A percentile compares a stretch with the other conserved stretches of the same genome.
phyloP scores from a whole-genome alignment of 2,329 filamentous ascomycete genomes.

The Mycosphaerelloides madeirae region DNA sequence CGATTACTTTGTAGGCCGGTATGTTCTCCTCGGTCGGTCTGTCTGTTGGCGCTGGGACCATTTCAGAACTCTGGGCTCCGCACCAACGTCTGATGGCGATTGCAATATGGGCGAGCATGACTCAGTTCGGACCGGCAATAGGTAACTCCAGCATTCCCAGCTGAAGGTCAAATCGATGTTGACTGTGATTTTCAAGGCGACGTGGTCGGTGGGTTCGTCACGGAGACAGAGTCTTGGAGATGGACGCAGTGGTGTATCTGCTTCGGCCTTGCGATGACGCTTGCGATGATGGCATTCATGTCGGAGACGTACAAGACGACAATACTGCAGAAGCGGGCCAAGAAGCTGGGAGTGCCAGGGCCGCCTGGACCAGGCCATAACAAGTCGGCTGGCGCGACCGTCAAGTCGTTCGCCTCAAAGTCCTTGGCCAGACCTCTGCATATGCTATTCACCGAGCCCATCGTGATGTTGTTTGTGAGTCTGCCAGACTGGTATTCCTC shows the following conservation, averaged over 20 bases:
- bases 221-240: slow-evolving; percentile 25
- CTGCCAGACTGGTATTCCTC: too few relatives aligned
- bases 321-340: slow-evolving; percentile 25
- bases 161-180: too few relatives aligned
- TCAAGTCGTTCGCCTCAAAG: slow-evolving; percentile 3
- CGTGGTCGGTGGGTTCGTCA: slow-evolving; percentile 32
- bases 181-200: background rate
- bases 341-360: slow-evolving; percentile 17
- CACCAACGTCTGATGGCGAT: slow-evolving; percentile 11
- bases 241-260: slow-evolving; percentile 35
- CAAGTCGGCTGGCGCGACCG: slow-evolving; percentile 14
- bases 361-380: slow-evolving; percentile 1
- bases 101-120: slow-evolving; percentile 5
- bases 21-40: slow-evolving; percentile 60
- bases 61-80: slow-evolving; percentile 14
- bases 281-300: slow-evolving; percentile 29
- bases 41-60: slow-evolving; percentile 8
- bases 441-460: slow-evolving; percentile 30
- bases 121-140: slow-evolving; percentile 6
- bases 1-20: slow-evolving; percentile 41
- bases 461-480: slow-evolving; percentile 22
- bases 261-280: slow-evolving; percentile 20
- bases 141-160: background rate
- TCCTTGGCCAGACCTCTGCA: slow-evolving; percentile 25
- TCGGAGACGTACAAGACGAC: slow-evolving; percentile 31